These are phyloP conservation scores for Trypanosoma rangeli DNA, from an alignment of 208 protist species.

Conservation along the genomic window DNA sequence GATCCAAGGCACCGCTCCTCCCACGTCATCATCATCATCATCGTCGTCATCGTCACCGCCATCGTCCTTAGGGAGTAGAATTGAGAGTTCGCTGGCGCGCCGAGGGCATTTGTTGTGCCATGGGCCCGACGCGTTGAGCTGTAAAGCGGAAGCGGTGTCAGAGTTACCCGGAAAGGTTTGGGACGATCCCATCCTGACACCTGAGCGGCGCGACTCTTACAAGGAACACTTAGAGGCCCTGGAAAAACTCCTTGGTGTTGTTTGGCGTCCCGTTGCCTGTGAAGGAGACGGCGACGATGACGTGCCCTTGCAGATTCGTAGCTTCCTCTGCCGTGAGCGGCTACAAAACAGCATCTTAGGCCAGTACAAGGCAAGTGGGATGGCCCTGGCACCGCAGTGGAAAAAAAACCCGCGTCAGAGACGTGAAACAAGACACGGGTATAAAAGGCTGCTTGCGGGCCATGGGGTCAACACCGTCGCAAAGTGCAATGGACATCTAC, in stretches of 20 bases:
- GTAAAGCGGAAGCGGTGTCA: background rate
- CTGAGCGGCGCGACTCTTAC: slow-evolving; percentile 17
- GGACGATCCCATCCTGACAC: slow-evolving; percentile 1
- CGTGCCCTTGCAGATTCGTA: slow-evolving; percentile 20
- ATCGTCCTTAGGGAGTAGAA: too few species aligned
- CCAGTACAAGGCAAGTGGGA: background rate
- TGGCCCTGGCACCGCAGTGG: background rate
- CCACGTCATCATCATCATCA: background rate
- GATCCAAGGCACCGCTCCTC: background rate
- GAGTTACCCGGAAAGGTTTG: background rate
- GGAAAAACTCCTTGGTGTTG: slow-evolving; percentile 26
- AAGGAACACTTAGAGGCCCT: slow-evolving; percentile 24
- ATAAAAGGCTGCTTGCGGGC: background rate
- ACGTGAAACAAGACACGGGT: background rate
- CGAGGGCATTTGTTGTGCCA: background rate
- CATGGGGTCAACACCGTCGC: background rate
- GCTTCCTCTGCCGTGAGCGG: slow-evolving; percentile 26
- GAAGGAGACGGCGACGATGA: background rate
- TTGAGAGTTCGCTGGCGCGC: background rate
- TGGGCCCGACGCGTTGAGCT: background rate
- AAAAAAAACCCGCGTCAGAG: background rate
- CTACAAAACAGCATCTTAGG: slow-evolving; percentile 8
- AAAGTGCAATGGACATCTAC: background rate
- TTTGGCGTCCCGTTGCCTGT: background rate
- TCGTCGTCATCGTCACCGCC: too few species aligned